These are phyloP conservation scores for Fraxinus americana DNA, from an alignment of 257 asterid species.

Conservation along the genomic window DNA sequence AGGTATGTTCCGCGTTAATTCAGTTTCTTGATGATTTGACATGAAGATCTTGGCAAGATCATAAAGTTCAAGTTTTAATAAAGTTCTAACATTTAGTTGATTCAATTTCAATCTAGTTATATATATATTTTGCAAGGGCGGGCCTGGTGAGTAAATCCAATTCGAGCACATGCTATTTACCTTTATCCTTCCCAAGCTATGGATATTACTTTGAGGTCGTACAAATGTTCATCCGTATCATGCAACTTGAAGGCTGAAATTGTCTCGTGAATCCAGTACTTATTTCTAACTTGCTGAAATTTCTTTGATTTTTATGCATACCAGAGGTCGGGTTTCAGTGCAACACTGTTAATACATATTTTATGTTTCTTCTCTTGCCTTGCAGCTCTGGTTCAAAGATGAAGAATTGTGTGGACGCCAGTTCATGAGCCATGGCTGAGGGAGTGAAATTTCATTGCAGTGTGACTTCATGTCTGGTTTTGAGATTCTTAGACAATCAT, in stretches of 20 bases:
- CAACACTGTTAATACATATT: background rate
- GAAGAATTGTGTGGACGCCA: constrained; percentile 76
- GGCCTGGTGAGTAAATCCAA: background rate
- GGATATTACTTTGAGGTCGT: background rate
- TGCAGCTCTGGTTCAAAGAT: constrained; percentile 81
- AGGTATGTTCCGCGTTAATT: too few relatives aligned
- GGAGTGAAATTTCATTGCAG: constrained; percentile 40
- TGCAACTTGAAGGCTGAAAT: background rate
- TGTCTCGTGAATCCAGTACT: too few relatives aligned
- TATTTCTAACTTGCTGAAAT: background rate
- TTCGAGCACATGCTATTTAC: background rate
- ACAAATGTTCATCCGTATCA: background rate
- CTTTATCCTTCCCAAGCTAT: background rate
- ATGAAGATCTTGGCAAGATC: too few relatives aligned
- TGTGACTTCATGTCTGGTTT: constrained; percentile 18
- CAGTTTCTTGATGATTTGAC: too few relatives aligned
- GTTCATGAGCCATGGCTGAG: constrained; percentile 70
- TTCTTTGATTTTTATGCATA: too few relatives aligned
- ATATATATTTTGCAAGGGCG: background rate
- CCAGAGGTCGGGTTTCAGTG: too few relatives aligned
- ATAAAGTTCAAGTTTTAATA: too few relatives aligned
- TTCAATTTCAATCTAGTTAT: background rate
- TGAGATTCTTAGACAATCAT: constrained; percentile 19
- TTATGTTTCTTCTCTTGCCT: background rate
- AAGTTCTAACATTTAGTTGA: too few relatives aligned